Base-by-base conservation (phyloP, 192 early-diverging fungal species). In the Coemansia interrupta region DNA sequence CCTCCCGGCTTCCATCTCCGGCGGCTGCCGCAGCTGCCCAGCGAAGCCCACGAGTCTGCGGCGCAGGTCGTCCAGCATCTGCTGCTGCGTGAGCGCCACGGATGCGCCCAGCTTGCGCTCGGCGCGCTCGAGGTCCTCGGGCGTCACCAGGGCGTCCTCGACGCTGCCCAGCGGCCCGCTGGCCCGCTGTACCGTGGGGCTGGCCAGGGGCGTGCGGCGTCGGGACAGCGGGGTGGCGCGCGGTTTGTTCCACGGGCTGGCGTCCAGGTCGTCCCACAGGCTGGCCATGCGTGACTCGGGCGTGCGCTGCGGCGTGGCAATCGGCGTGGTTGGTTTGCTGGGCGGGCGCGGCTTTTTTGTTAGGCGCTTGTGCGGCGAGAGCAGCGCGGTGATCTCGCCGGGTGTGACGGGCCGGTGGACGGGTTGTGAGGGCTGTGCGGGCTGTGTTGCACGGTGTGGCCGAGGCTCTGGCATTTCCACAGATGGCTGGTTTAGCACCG, bases 91-190 rank as follows among this genome's bases (percentile, higher is more conserved):
- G 1, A 63, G 45, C 2, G 70, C 58, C 29, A 64, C 44, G 18
- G 64, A 60, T 23, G 72, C 61, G 22, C 63, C 66, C 7, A 78
- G 55, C 43, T 78, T 78, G 44, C 66, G 65, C 32, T 20, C 57
- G 26, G 70, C 66, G 5, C 40, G 58, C 9, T 68, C 70, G 4
- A 78, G 46, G 32, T 72, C 70, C 0, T 49, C 54, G 0, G 72
- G 63, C 10, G 75, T 78, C 4, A 78, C 44, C 39, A 78, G 11
- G 0, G 66, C 70, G 18, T 78, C 70, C 40, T 78, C 75, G 2
- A 78, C 65, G 29, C 52, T 56, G 15, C 75, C 75, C 49, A 78
- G 49, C 32, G 66, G 47, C 17, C 73, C 73, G 18, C 9, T 39
- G 1, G 32, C 32, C 32, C 10, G 32, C 32, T 6, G 8, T 11